Evolutionary conservation across 2,329 filamentous ascomycete genomes (phyloP).

Genomic region (Ophioceras dolichostomum): DNA sequence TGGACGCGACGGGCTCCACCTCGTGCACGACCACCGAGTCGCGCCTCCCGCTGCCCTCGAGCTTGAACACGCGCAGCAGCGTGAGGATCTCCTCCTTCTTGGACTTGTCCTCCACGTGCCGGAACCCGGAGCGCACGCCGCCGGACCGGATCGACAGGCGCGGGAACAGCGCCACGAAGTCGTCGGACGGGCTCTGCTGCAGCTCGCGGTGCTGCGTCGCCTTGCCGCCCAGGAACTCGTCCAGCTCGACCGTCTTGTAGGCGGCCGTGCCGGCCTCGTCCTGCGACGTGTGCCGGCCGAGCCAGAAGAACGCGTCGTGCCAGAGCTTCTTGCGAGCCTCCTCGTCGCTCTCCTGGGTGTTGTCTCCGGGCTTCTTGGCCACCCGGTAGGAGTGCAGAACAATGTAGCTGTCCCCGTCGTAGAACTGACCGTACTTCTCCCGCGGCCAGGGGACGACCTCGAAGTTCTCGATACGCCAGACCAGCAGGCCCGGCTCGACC

Average conservation of each 20-base stretch:
- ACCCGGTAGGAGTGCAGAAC: slow-evolving; percentile 47
- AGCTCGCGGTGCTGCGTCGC: slow-evolving; percentile 55
- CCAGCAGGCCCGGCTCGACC: slow-evolving; percentile 35
- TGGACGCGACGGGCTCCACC: slow-evolving; percentile 47
- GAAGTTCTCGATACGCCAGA: slow-evolving; percentile 60
- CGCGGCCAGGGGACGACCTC: slow-evolving; percentile 49
- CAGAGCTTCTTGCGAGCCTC: slow-evolving; percentile 26
- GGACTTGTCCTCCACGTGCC: slow-evolving; percentile 40
- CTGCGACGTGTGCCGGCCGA: slow-evolving; percentile 51
- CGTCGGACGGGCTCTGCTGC: slow-evolving; percentile 44
- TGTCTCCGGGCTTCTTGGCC: slow-evolving; percentile 24
- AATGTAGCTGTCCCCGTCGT: slow-evolving; percentile 58
- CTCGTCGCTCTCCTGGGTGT: background rate
- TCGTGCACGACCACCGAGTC: slow-evolving; percentile 47
- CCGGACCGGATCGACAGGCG: slow-evolving; percentile 46
- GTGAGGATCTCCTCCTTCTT: slow-evolving; percentile 30
- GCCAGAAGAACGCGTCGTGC: slow-evolving; percentile 61
- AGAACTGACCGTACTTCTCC: slow-evolving; percentile 45
- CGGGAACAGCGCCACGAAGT: slow-evolving; percentile 49
- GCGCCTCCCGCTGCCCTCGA: slow-evolving; percentile 32
- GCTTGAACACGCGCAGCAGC: slow-evolving; percentile 52
- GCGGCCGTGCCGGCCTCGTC: slow-evolving; percentile 58
- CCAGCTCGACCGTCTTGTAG: slow-evolving; percentile 60
- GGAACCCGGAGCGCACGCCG: slow-evolving; percentile 50
- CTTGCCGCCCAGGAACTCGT: slow-evolving; percentile 50